Evolutionary conservation across 352 stramenopile species (phyloP).

Genomic region (Nothophytophthora sp.): DNA sequence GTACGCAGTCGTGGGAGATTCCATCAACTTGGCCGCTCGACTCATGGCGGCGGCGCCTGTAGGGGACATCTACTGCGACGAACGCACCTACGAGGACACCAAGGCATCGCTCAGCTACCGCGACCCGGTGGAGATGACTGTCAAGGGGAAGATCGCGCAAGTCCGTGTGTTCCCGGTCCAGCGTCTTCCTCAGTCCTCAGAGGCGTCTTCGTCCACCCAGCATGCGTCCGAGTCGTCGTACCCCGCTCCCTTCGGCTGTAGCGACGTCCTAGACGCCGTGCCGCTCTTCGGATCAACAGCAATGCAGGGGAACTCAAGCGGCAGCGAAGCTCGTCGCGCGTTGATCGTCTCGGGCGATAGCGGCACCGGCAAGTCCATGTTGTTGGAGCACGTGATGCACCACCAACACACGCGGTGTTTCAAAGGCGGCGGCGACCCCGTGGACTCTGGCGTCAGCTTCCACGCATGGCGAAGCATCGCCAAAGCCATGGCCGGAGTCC

Average conservation of each 20-base stretch:
- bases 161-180: constrained; percentile 56
- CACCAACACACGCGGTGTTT: constrained; percentile 50
- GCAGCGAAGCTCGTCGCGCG: constrained; percentile 33
- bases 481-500: constrained; percentile 8
- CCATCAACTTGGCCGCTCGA: constrained; percentile 81
- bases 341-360: constrained; percentile 62
- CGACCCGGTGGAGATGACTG: constrained; percentile 38
- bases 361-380: constrained; percentile 69
- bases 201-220: not conserved
- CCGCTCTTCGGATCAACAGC: constrained; percentile 43
- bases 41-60: constrained; percentile 67
- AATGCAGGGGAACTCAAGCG: not conserved
- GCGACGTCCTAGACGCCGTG: constrained; percentile 48
- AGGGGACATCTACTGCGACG: constrained; percentile 77
- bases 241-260: constrained; percentile 44
- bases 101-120: constrained; percentile 61
- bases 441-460: constrained; percentile 59
- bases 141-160: constrained; percentile 62
- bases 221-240: constrained; percentile 5
- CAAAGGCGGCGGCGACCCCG: constrained; percentile 53
- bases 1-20: constrained; percentile 83
- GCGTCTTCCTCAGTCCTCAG: constrained; percentile 5
- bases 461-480: constrained; percentile 59
- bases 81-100: constrained; percentile 57
- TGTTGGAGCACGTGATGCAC: constrained; percentile 57